Conservation (phyloP, 192 early-diverging fungal species). For the Allomyces javanicus region DNA sequence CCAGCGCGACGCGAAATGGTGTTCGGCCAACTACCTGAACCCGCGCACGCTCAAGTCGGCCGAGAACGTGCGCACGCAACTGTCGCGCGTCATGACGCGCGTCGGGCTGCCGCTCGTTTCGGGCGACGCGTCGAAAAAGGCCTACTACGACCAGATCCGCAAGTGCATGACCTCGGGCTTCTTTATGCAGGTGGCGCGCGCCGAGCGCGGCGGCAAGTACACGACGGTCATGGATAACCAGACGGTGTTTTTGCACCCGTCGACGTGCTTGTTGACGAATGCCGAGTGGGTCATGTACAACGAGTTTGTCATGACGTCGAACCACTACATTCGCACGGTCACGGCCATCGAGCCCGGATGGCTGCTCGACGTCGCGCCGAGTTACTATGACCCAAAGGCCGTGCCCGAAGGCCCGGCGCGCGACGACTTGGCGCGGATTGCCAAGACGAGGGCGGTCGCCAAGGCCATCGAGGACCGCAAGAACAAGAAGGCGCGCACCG, state of each 20-base stretch:
- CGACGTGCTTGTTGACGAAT: slow-evolving; percentile 64
- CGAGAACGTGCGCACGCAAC: slow-evolving; percentile 76
- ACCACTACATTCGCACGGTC: slow-evolving; percentile 89
- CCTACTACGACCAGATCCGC: slow-evolving; percentile 73
- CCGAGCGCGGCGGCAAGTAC: slow-evolving; percentile 62
- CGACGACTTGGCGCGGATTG: neutral
- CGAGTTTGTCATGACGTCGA: slow-evolving; percentile 91
- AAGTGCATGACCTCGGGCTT: slow-evolving; percentile 77
- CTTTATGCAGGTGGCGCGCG: slow-evolving; percentile 97
- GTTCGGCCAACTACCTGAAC: slow-evolving; percentile 84
- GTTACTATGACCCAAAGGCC: slow-evolving; percentile 3
- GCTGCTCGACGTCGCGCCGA: slow-evolving; percentile 12
- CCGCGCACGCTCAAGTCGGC: slow-evolving; percentile 71
- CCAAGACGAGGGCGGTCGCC: neutral
- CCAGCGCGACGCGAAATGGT: slow-evolving; percentile 62
- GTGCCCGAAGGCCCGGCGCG: neutral
- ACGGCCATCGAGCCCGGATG: slow-evolving; percentile 76
- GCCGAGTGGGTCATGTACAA: slow-evolving; percentile 99
- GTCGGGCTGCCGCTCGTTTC: slow-evolving; percentile 45
- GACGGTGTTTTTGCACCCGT: slow-evolving; percentile 83
- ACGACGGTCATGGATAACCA: slow-evolving; percentile 95
- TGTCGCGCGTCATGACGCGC: slow-evolving; percentile 63
- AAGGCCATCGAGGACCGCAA: too few relatives aligned
- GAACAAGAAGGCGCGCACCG: neutral
- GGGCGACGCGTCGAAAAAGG: slow-evolving; percentile 32